phyloP scores from a whole-genome alignment of 768 basidiomycete genomes.

The Leccinum barrowsii region DNA sequence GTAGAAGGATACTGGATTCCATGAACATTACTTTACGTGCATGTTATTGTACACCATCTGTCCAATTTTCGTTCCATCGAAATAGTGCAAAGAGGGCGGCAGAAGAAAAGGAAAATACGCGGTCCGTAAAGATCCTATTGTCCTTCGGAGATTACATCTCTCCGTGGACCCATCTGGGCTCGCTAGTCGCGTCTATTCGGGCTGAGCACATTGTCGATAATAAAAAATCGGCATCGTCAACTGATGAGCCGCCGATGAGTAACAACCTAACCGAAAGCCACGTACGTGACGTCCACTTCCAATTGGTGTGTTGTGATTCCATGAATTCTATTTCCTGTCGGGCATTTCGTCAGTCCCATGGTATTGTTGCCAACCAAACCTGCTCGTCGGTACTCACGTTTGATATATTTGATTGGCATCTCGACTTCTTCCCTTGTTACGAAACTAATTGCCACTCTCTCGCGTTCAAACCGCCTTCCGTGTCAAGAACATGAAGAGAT shows the following conservation, averaged over 20 bases:
- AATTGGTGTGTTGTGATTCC: constrained; percentile 81
- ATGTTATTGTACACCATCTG: constrained; percentile 1
- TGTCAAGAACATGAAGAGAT: constrained; percentile 96
- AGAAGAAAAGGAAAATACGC: neutral
- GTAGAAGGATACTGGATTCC: too few species aligned
- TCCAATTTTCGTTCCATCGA: constrained; percentile 9
- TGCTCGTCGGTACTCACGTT: constrained; percentile 58
- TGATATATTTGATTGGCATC: constrained; percentile 83
- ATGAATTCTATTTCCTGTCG: constrained; percentile 49
- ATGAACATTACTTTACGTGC: too few species aligned
- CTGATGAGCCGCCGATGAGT: constrained; percentile 6
- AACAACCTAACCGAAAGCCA: constrained; percentile 19
- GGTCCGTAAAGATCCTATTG: too few species aligned
- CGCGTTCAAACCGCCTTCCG: constrained; percentile 93
- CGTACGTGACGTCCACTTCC: constrained; percentile 94
- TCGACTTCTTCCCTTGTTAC: constrained; percentile 91
- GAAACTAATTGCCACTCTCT: constrained; percentile 96
- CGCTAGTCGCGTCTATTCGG: constrained; percentile 55
- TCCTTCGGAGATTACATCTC: too few species aligned
- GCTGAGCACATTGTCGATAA: constrained; percentile 35
- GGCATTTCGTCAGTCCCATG: neutral
- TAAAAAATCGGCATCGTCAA: neutral
- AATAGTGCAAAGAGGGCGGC: neutral
- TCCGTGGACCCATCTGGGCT: neutral
- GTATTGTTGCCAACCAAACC: neutral